Evolutionary conservation across 306 rosid genomes (phyloP).

Genomic region (Begonia peltatifolia): DNA sequence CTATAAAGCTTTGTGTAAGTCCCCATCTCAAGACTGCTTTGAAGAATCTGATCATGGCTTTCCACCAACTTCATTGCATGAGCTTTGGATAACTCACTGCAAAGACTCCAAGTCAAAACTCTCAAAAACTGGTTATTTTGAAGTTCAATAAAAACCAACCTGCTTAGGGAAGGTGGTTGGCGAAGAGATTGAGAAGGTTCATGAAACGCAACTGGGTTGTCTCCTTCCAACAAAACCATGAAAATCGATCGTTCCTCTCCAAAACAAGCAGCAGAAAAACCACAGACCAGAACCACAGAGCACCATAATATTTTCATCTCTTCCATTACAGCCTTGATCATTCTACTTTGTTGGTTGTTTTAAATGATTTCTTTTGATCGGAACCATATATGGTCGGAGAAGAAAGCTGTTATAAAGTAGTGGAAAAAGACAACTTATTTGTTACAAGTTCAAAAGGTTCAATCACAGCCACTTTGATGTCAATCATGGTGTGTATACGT

Average conservation of each 20-base stretch:
- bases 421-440: no score
- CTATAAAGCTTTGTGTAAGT: slow-evolving; percentile 60
- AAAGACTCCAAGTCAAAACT: not conserved
- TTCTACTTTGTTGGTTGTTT: no score
- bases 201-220: slow-evolving; percentile 34
- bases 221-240: slow-evolving; percentile 50
- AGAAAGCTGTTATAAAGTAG: no score
- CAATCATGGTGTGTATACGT: no score
- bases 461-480: no score
- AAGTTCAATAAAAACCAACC: not conserved
- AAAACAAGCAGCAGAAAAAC: slow-evolving; percentile 7
- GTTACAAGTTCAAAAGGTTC: no score
- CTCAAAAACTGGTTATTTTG: not conserved
- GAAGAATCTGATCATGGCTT: slow-evolving; percentile 49
- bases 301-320: no score
- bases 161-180: slow-evolving; percentile 9
- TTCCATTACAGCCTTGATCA: no score
- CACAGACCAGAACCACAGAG: no score
- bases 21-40: slow-evolving; percentile 37
- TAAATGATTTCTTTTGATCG: no score
- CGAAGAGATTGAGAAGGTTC: slow-evolving; percentile 4
- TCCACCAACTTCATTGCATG: slow-evolving; percentile 34
- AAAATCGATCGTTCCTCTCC: slow-evolving; percentile 44
- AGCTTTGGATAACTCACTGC: slow-evolving; percentile 24
- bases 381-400: no score